Conservation (phyloP, 495 filamentous ascomycete species). For the Penicillium diatomitis region DNA sequence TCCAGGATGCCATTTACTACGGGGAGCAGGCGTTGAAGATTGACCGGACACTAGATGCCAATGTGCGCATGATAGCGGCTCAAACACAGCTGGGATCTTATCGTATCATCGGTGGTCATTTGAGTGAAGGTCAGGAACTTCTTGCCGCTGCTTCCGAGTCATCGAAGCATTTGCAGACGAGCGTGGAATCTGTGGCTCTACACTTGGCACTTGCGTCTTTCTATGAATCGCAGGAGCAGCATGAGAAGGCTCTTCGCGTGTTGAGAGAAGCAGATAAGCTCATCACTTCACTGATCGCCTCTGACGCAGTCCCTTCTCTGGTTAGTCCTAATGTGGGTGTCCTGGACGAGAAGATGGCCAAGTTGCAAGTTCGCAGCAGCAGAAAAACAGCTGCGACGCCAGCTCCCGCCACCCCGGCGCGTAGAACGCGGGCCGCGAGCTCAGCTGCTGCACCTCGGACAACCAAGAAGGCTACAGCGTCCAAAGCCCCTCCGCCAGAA, state of each 20-base stretch:
- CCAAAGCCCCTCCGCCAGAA: conserved; percentile 15
- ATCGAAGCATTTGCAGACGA: conserved; percentile 28
- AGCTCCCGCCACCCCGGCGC: conserved; percentile 12
- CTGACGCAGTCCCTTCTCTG: conserved; percentile 11
- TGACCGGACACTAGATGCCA: conserved; percentile 56
- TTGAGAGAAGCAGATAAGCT: conserved; percentile 35
- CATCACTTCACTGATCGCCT: conserved; percentile 18
- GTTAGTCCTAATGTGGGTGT: conserved; percentile 13
- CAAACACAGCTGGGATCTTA: conserved; percentile 54
- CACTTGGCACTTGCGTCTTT: conserved; percentile 38
- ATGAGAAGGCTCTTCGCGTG: conserved; percentile 42
- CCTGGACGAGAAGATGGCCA: conserved; percentile 34
- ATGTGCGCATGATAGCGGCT: conserved; percentile 42
- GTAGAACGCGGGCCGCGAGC: conserved; percentile 29
- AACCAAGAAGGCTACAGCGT: conserved; percentile 20
- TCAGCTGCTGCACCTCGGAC: conserved; percentile 15
- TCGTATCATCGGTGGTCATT: conserved; percentile 52
- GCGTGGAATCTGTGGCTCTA: conserved; percentile 39
- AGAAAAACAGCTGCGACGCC: conserved; percentile 14
- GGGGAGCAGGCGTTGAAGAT: conserved; percentile 75
- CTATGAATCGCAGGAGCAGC: conserved; percentile 26
- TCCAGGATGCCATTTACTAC: conserved; percentile 85
- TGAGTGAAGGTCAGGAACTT: conserved; percentile 51
- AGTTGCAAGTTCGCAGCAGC: conserved; percentile 25
- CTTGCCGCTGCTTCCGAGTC: conserved; percentile 41